A percentile compares a stretch with the other conserved stretches of the same genome.
Evolutionary conservation across 2,329 filamentous ascomycete genomes (phyloP).

Genomic region (Mycosphaerelloides madeirae): DNA sequence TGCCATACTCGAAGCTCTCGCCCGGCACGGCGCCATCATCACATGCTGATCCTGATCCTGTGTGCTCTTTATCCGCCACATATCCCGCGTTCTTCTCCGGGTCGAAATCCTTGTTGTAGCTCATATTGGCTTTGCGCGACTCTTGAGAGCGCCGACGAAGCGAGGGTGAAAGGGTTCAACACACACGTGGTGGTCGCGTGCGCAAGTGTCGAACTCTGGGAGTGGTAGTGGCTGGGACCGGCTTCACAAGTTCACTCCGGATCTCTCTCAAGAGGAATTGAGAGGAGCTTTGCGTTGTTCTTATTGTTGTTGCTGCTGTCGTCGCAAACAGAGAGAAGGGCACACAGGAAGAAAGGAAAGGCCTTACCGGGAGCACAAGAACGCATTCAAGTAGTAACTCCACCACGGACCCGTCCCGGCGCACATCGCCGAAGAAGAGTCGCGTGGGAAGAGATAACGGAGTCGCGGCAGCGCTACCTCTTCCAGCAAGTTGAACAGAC

Average conservation of each 20-base stretch:
- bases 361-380: neutral
- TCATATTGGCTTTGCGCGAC: constrained; percentile 2
- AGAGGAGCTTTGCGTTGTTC: no score
- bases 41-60: constrained; percentile 12
- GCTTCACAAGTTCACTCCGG: constrained; percentile 23
- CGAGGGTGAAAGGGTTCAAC: neutral
- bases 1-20: constrained; percentile 55
- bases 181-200: neutral
- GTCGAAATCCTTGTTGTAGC: constrained; percentile 8
- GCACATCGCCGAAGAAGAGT: neutral
- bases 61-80: constrained; percentile 9
- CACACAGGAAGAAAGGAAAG: neutral
- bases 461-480: neutral
- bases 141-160: neutral
- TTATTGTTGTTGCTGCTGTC: no score
- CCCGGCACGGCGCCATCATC: constrained; percentile 51
- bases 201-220: neutral
- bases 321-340: neutral
- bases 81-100: constrained; percentile 18
- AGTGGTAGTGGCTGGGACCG: constrained; percentile 4
- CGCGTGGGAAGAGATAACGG: neutral
- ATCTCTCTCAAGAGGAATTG: neutral
- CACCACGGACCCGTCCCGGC: neutral
- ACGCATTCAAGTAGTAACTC: neutral
- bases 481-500: neutral